Conservation (phyloP, 805 yeast genomes). For the Starmerella ratchasimensis region DNA sequence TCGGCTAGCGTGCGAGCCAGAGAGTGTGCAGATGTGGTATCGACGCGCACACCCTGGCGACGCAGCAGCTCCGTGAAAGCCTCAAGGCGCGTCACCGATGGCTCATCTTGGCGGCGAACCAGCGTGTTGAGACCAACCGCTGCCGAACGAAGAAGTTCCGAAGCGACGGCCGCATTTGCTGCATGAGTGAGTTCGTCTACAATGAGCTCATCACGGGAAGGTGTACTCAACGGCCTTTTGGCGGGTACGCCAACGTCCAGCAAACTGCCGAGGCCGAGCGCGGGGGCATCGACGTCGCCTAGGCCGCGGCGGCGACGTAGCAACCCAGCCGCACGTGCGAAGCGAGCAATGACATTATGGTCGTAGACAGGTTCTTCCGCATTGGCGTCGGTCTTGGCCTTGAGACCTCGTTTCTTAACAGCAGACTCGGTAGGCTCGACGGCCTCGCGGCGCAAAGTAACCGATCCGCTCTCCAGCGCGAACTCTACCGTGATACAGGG, state of each 20-base stretch:
- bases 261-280: slow-evolving; percentile 9
- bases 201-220: slow-evolving; percentile 34
- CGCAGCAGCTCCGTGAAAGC: slow-evolving; percentile 60
- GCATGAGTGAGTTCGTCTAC: slow-evolving; percentile 65
- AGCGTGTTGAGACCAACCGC: slow-evolving; percentile 68
- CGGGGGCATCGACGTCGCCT: slow-evolving; percentile 6
- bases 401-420: background rate
- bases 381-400: too few relatives aligned
- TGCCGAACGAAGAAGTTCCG: slow-evolving; percentile 43
- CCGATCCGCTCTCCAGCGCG: slow-evolving; percentile 58
- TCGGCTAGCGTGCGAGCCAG: slow-evolving; percentile 56
- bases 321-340: slow-evolving; percentile 6
- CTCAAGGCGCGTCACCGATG: slow-evolving; percentile 68
- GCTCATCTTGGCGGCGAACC: slow-evolving; percentile 76
- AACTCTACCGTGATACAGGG: slow-evolving; percentile 68
- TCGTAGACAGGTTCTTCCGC: too few relatives aligned
- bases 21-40: slow-evolving; percentile 57
- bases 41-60: slow-evolving; percentile 40
- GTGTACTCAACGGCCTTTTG: slow-evolving; percentile 9
- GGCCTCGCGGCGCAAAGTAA: slow-evolving; percentile 47
- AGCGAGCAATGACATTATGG: background rate
- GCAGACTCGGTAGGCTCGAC: slow-evolving; percentile 29
- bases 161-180: slow-evolving; percentile 77
- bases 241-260: slow-evolving; percentile 16
- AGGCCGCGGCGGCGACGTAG: slow-evolving; percentile 14